Conservation (phyloP, 2,329 filamentous ascomycete genomes). For the Monilinia aucupariae region DNA sequence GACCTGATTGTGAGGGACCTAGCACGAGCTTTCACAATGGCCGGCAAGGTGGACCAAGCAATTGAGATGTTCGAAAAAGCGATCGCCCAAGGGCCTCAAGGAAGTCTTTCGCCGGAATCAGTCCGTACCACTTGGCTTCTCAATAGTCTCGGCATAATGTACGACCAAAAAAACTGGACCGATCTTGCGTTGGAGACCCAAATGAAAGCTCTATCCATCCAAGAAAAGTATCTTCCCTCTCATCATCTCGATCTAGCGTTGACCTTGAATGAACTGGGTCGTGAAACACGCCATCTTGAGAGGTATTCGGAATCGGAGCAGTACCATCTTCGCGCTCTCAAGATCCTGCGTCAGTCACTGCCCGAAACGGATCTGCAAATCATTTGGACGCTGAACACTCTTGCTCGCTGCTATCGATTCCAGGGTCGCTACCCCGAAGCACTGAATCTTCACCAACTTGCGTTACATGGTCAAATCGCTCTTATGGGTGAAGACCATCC, state of each 20-base stretch:
- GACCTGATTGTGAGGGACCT: conserved; percentile 9
- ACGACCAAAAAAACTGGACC: conserved; percentile 3
- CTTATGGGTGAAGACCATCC: conserved; percentile 12
- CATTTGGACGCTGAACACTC: conserved; percentile 10
- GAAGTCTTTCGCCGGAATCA: not conserved
- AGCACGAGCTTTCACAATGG: conserved; percentile 15
- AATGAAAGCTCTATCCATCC: not conserved
- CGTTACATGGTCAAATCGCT: not conserved
- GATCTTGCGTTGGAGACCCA: conserved; percentile 3
- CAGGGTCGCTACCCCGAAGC: conserved; percentile 8
- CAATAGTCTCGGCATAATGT: conserved; percentile 15
- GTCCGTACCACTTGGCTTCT: conserved; percentile 10
- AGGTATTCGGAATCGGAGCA: conserved; percentile 6
- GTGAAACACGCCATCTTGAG: conserved; percentile 7
- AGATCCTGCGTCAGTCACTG: conserved; percentile 1
- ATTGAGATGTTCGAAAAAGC: conserved; percentile 7
- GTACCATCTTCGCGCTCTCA: conserved; percentile 10
- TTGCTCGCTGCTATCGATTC: conserved; percentile 8
- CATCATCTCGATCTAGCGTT: conserved; percentile 10
- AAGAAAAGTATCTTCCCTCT: conserved; percentile 3
- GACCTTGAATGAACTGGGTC: conserved; percentile 13
- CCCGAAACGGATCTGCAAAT: conserved; percentile 11
- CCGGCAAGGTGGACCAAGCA: conserved; percentile 2
- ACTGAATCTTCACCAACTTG: not conserved
- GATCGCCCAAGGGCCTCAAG: not conserved